Base-by-base conservation (phyloP, 2,329 filamentous ascomycete genomes). In the Stachybotrys elegans region DNA sequence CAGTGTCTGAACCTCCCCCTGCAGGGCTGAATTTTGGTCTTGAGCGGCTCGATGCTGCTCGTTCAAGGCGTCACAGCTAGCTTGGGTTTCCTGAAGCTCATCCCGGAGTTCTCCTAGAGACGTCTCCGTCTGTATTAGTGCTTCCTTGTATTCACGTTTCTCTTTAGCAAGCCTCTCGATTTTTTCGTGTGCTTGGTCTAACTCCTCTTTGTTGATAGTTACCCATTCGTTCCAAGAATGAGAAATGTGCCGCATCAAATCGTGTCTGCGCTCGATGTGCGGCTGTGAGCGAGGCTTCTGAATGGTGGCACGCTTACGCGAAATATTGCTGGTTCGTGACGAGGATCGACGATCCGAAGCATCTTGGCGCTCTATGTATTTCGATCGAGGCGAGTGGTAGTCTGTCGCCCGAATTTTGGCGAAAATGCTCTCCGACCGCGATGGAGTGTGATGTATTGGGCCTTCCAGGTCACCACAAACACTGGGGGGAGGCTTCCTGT, bases 201-300 rank as follows among this genome's bases (percentile, higher is more conserved):
- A 55, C 38, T 66, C 62, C 20, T 59, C 51, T 23, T 63, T 57
- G 11, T 53, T 48, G 16, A 64, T 54, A 17, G 50, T 48, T 11
- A 67, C 51, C 34, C 58, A 65, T 34, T 66, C 53, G 25, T 67
- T 67, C 62, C 61, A 64, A 21, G 56, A 50, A 4, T 57, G 43
- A 22, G 59, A 59, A 20, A 65, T 52, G 12, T 62, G 53, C 11
- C 57, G 48, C 62, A 67, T 65, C 14, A 57, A 56, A 6, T 50
- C 38, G 32, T 51, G 54, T 25, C 60, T 63, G n/a, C 56, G 55
- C 12, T 58, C 48, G 6, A 51, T 42, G 11, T 57, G 51, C 16
- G 38, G 39, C 13, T 36, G 44, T 25, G 34, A 43, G 4, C 31
- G 48, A 4, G 43, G 42, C 17, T 55, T 59, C 17, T 43, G 43